Evolutionary conservation across 2,329 filamentous ascomycete genomes (phyloP).

Genomic region (Coniochaeta hoffmannii): DNA sequence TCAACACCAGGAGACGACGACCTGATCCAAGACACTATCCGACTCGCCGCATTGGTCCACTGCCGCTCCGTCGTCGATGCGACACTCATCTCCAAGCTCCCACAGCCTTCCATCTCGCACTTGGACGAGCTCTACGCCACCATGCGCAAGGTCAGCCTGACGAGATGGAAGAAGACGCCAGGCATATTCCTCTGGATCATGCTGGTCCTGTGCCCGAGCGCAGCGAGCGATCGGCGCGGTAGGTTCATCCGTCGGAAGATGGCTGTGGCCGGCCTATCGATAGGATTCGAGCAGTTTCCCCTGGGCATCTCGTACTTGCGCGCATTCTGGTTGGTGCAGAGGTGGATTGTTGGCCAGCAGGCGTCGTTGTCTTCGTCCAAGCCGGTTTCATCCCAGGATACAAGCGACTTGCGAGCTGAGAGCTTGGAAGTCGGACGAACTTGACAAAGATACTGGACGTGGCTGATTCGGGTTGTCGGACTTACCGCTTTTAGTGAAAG

Average conservation of each 20-base stretch:
- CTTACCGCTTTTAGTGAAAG: too few species aligned
- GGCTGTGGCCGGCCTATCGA: constrained; percentile 17
- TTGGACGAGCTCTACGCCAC: constrained; percentile 15
- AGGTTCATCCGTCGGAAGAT: constrained; percentile 22
- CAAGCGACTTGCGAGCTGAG: too few species aligned
- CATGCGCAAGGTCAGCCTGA: constrained; percentile 17
- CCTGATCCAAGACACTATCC: constrained; percentile 16
- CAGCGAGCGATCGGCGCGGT: constrained; percentile 15
- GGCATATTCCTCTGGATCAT: constrained; percentile 24
- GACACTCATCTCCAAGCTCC: constrained; percentile 18
- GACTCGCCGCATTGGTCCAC: constrained; percentile 17
- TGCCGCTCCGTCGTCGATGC: constrained; percentile 16
- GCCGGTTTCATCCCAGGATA: neutral
- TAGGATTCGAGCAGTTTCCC: constrained; percentile 19
- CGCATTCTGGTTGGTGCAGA: constrained; percentile 20
- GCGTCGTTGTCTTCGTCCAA: neutral
- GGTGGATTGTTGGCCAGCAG: constrained; percentile 15
- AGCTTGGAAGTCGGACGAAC: too few species aligned
- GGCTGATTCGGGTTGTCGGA: too few species aligned
- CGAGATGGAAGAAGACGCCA: constrained; percentile 21
- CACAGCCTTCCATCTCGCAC: constrained; percentile 6
- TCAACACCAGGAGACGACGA: constrained; percentile 5
- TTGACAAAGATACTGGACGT: too few species aligned
- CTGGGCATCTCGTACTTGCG: constrained; percentile 18
- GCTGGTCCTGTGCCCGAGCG: constrained; percentile 17